Base-by-base conservation (phyloP, 371 early-diverging fungal genomes). In the Fennellomyces sp. region DNA sequence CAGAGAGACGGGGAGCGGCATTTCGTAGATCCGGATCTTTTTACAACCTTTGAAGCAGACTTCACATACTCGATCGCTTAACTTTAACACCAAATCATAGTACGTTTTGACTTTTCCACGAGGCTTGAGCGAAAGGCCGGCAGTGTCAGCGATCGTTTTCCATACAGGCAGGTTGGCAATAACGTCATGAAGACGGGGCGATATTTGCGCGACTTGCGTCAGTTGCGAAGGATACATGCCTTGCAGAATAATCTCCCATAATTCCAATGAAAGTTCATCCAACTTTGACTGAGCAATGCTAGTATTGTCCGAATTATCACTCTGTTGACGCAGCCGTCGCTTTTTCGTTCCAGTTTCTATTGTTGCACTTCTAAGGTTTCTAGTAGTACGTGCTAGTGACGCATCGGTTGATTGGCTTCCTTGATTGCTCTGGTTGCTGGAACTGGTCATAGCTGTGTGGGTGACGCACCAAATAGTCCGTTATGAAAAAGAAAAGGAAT, bases 251-350 rank as follows among this genome's bases (percentile, higher is more conserved):
- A 57, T 10, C 7, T 31, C 42, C 58, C 58, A 57, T 8, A 57
- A 3, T 35, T 57, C 58, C n/a, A 57, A 19, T 4, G 58, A 57
- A 19, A 57, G 21, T 7, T 45, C 21, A n/a, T n/a, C n/a, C n/a
- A n/a, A n/a, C n/a, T n/a, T n/a, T n/a, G n/a, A n/a, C n/a, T n/a
- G n/a, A n/a, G n/a, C n/a, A n/a, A n/a, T n/a, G n/a, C n/a, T n/a
- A n/a, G n/a, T n/a, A n/a, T n/a, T n/a, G n/a, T n/a, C n/a, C n/a
- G n/a, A n/a, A n/a, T n/a, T n/a, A n/a, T n/a, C n/a, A n/a, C n/a
- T n/a, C n/a, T n/a, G n/a, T n/a, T n/a, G n/a, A n/a, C n/a, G n/a
- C n/a, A n/a, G n/a, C n/a, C n/a, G n/a, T n/a, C n/a, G n/a, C n/a
- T n/a, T n/a, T n/a, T n/a, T n/a, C n/a, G n/a, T n/a, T n/a, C n/a